Evolutionary conservation across 805 yeast species (phyloP).

Genomic region (Hanseniaspora thailandica): DNA sequence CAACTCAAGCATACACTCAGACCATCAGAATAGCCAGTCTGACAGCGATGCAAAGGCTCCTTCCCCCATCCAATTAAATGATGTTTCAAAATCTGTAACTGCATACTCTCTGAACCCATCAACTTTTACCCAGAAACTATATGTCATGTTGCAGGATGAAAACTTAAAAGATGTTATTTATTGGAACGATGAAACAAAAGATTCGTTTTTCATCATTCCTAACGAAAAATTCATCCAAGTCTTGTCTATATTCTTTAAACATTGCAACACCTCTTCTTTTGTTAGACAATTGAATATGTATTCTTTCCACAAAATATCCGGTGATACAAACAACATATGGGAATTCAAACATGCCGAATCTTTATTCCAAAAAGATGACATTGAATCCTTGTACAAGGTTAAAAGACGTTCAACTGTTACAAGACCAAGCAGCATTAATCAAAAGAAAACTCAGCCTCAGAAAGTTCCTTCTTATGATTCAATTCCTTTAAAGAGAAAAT

Average conservation of each 20-base stretch:
- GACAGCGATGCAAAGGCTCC: neutral
- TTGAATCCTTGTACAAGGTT: constrained; percentile 58
- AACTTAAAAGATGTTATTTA: constrained; percentile 63
- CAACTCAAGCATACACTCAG: neutral
- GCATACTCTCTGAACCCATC: constrained; percentile 7
- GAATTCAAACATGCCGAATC: constrained; percentile 81
- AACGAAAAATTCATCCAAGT: constrained; percentile 79
- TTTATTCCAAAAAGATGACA: constrained; percentile 68
- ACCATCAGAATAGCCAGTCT: neutral
- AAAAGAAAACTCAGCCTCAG: neutral
- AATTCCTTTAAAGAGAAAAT: neutral
- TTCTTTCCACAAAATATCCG: constrained; percentile 60
- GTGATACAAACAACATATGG: constrained; percentile 39
- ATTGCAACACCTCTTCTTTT: constrained; percentile 67
- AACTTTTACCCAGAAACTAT: constrained; percentile 75
- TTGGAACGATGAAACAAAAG: constrained; percentile 58
- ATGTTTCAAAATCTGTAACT: constrained; percentile 7
- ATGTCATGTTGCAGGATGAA: constrained; percentile 78
- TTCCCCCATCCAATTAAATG: neutral
- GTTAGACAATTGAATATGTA: constrained; percentile 73
- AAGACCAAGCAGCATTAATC: neutral
- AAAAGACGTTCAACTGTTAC: constrained; percentile 57
- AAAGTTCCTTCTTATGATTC: neutral
- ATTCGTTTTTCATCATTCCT: constrained; percentile 69
- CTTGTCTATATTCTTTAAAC: constrained; percentile 54